phyloP scores from a whole-genome alignment of 768 basidiomycete species.

The Naganishia vishniacii region DNA sequence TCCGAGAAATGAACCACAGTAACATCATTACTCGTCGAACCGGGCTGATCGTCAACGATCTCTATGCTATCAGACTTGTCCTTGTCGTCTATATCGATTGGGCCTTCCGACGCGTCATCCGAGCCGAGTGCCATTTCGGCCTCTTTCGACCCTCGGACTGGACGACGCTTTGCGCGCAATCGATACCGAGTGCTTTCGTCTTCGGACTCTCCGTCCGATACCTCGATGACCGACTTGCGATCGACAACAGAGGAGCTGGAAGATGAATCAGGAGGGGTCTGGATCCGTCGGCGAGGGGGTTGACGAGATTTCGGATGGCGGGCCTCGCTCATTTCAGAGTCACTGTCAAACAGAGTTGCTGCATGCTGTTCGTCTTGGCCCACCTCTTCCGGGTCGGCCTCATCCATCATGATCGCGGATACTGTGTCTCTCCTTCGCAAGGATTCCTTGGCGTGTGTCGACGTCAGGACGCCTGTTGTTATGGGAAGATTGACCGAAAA shows the following conservation, averaged over 20 bases:
- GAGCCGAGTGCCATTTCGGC: conserved; percentile 18
- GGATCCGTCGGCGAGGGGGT: neutral
- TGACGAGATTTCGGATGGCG: neutral
- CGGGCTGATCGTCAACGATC: conserved; percentile 1
- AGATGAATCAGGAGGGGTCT: neutral
- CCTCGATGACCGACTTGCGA: neutral
- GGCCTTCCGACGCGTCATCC: neutral
- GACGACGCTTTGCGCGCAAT: conserved; percentile 2
- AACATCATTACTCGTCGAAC: neutral
- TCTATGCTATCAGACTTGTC: conserved; percentile 19
- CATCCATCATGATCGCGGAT: conserved; percentile 18
- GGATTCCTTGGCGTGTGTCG: neutral
- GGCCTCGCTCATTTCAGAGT: conserved; percentile 10
- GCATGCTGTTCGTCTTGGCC: neutral
- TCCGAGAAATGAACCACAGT: conserved; percentile 9
- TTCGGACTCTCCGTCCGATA: conserved; percentile 1
- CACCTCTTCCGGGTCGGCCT: conserved; percentile 11
- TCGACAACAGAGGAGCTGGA: neutral
- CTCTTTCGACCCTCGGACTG: conserved; percentile 21
- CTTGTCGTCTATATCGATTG: conserved; percentile 3
- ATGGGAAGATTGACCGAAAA: neutral
- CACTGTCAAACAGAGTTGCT: neutral
- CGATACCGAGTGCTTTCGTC: conserved; percentile 5
- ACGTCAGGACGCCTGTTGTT: neutral
- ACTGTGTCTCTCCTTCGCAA: neutral